Conservation (phyloP, 495 filamentous ascomycete genomes). For the Penicillium turbatum region DNA sequence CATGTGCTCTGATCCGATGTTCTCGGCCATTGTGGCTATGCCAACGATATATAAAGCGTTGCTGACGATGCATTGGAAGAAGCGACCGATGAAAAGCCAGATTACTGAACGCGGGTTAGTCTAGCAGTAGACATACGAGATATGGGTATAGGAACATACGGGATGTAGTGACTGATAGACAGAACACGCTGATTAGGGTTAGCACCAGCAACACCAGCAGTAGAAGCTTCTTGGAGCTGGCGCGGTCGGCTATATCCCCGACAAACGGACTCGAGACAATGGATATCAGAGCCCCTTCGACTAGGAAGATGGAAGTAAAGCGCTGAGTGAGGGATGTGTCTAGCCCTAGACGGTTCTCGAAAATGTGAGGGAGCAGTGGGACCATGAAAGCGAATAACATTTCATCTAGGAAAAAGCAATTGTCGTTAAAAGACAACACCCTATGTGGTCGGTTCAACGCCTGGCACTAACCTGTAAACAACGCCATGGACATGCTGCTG, state of each 20-base stretch:
- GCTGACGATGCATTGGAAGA: slow-evolving; percentile 28
- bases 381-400: slow-evolving; percentile 19
- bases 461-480: neutral
- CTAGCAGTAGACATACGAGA: neutral
- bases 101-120: slow-evolving; percentile 10
- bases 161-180: slow-evolving; percentile 12
- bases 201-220: slow-evolving; percentile 16
- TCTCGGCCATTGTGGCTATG: slow-evolving; percentile 26
- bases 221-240: slow-evolving; percentile 13
- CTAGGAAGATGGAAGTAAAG: slow-evolving; percentile 20
- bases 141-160: neutral
- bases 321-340: slow-evolving; percentile 15
- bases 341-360: slow-evolving; percentile 21
- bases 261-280: slow-evolving; percentile 8
- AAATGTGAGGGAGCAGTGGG: slow-evolving; percentile 23
- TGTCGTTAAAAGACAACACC: neutral
- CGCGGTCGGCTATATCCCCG: slow-evolving; percentile 18
- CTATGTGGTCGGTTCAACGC: neutral
- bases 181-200: slow-evolving; percentile 16
- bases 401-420: neutral
- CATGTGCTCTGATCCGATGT: slow-evolving; percentile 25
- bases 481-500: neutral
- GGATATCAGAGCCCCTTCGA: slow-evolving; percentile 19
- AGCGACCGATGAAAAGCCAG: slow-evolving; percentile 24
- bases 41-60: slow-evolving; percentile 29